Evolutionary conservation across 176 grass and related monocot species (phyloP).

Genomic region (Melocanna baccifera): DNA sequence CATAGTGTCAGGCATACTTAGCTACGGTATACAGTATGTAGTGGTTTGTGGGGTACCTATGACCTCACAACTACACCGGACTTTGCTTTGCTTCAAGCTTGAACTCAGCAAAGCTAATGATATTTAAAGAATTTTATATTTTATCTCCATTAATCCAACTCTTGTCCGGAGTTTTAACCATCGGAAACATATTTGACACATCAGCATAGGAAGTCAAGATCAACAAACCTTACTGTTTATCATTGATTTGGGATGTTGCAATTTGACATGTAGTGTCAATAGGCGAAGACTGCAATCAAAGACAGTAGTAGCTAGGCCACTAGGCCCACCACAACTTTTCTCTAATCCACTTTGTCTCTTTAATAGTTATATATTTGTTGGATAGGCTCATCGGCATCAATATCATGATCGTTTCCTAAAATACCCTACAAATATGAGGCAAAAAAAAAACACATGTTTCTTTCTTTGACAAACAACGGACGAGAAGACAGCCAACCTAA

Average conservation of each 20-base stretch:
- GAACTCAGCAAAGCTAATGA: background rate
- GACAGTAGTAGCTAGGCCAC: background rate
- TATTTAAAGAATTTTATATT: background rate
- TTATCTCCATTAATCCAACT: background rate
- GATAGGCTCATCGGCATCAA: slow-evolving; percentile 14
- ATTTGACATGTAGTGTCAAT: background rate
- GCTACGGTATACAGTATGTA: background rate
- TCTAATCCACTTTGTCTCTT: slow-evolving; percentile 1
- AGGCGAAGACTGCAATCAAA: background rate
- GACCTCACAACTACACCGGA: background rate
- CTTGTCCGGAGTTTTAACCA: background rate
- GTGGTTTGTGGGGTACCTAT: background rate
- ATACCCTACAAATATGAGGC: background rate
- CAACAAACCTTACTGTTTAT: background rate
- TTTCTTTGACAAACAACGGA: background rate
- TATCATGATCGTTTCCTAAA: background rate
- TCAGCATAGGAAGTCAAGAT: background rate
- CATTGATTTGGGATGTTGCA: background rate
- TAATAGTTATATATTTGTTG: slow-evolving; percentile 5
- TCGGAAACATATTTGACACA: background rate
- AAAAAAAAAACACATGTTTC: background rate
- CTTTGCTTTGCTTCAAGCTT: background rate
- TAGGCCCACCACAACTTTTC: background rate
- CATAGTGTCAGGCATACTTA: background rate
- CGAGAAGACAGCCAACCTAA: background rate